Conservation (phyloP, 2,329 filamentous ascomycete genomes). For the Dothidotthia symphoricarpi region DNA sequence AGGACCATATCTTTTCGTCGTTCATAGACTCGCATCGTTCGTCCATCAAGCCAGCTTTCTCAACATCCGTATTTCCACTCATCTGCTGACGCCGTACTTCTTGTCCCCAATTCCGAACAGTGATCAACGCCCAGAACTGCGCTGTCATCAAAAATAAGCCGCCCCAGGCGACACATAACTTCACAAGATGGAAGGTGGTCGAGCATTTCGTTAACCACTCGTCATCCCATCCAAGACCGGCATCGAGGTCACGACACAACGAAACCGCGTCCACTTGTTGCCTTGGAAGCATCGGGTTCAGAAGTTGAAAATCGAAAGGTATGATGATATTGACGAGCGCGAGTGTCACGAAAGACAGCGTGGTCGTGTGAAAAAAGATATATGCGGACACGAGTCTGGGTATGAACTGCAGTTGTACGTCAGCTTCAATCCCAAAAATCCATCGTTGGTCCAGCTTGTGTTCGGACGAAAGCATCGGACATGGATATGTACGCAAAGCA, state of each 20-base stretch:
- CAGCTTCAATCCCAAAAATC: constrained; percentile 7
- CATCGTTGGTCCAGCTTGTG: not conserved
- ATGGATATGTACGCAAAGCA: not conserved
- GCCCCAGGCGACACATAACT: constrained; percentile 21
- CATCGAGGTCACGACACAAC: constrained; percentile 30
- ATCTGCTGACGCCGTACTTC: constrained; percentile 7
- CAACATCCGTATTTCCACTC: constrained; percentile 9
- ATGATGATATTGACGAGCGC: constrained; percentile 25
- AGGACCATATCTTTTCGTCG: constrained; percentile 1
- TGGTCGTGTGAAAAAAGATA: constrained; percentile 25
- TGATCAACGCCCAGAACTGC: constrained; percentile 38
- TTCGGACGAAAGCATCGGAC: not conserved
- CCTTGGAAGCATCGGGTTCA: constrained; percentile 24
- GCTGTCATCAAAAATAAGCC: constrained; percentile 28
- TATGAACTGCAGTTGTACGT: constrained; percentile 18
- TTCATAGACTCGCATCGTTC: constrained; percentile 5
- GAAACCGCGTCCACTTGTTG: constrained; percentile 20
- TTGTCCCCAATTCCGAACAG: constrained; percentile 30
- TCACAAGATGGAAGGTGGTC: constrained; percentile 22
- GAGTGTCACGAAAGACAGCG: constrained; percentile 29
- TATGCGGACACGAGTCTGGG: constrained; percentile 28
- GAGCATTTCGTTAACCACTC: constrained; percentile 32
- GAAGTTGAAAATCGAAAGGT: constrained; percentile 17
- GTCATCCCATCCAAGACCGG: constrained; percentile 29
- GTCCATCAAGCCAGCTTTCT: constrained; percentile 13